phyloP scores from a whole-genome alignment of 139 green algal species.

The Gonium pectorale region DNA sequence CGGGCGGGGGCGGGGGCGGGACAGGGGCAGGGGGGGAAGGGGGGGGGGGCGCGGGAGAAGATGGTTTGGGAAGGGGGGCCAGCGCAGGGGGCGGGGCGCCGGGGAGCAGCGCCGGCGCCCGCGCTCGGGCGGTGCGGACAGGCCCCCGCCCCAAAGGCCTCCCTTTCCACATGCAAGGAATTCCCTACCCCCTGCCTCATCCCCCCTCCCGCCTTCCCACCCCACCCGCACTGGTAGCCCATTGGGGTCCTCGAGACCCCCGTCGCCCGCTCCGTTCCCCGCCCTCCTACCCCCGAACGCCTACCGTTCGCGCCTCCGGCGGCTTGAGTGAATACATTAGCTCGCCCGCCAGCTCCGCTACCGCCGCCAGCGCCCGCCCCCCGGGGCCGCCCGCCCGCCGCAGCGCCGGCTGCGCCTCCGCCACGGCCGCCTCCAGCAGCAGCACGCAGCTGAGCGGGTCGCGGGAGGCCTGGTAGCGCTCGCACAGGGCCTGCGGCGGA shows the following conservation, averaged over 20 bases:
- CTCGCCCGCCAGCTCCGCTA: background rate
- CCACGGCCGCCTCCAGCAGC: slow-evolving; percentile 53
- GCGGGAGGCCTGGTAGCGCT: slow-evolving; percentile 53
- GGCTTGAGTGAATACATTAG: slow-evolving; percentile 37
- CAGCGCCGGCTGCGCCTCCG: background rate
- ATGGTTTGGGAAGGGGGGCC: background rate
- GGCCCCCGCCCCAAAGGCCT: no score
- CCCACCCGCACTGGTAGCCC: background rate
- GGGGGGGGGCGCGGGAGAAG: background rate
- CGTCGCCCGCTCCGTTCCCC: background rate
- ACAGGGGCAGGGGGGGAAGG: background rate
- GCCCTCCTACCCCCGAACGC: background rate
- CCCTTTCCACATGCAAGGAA: background rate
- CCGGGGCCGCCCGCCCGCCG: background rate
- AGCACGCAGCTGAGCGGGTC: slow-evolving; percentile 59
- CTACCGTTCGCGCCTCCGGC: slow-evolving; percentile 18
- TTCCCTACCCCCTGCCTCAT: background rate
- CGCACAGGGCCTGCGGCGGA: slow-evolving; percentile 43
- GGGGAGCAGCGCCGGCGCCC: no score
- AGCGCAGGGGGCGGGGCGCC: no score
- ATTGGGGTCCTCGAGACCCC: no score
- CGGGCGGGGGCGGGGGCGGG: background rate
- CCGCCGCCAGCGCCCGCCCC: background rate
- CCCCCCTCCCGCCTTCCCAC: background rate
- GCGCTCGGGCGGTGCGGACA: no score